Evolutionary conservation across 331 rosid genomes (phyloP).

Genomic region (Acacia pycnantha): DNA sequence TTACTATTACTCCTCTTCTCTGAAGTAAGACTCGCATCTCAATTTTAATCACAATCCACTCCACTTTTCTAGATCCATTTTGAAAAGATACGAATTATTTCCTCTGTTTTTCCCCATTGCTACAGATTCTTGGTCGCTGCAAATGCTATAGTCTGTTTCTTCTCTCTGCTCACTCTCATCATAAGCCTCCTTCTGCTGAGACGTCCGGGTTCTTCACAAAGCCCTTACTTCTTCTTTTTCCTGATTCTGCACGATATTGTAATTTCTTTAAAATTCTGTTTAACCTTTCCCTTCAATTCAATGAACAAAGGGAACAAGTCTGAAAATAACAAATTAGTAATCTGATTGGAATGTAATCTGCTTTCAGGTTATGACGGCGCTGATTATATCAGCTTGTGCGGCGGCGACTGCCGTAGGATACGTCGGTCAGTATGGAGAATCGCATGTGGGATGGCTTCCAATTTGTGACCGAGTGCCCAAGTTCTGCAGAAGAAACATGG

Average conservation of each 20-base stretch:
- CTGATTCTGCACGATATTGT: slow-evolving; percentile 55
- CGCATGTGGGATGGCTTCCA: slow-evolving; percentile 49
- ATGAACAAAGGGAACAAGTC: neutral
- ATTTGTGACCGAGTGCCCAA: slow-evolving; percentile 51
- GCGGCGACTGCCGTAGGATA: slow-evolving; percentile 67
- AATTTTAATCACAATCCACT: slow-evolving; percentile 5
- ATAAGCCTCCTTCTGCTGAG: slow-evolving; percentile 23
- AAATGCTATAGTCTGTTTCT: slow-evolving; percentile 42
- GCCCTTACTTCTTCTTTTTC: slow-evolving; percentile 29
- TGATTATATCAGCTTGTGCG: slow-evolving; percentile 66
- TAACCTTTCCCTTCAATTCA: neutral
- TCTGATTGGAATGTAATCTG: neutral
- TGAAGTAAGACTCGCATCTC: slow-evolving; percentile 39
- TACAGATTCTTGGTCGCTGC: slow-evolving; percentile 65
- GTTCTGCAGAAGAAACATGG: slow-evolving; percentile 51
- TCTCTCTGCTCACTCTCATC: slow-evolving; percentile 44
- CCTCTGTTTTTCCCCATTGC: neutral
- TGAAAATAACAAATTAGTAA: neutral
- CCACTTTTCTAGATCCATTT: neutral
- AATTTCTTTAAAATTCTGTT: slow-evolving; percentile 3
- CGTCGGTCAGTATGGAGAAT: slow-evolving; percentile 59
- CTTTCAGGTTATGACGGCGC: slow-evolving; percentile 49
- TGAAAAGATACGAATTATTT: neutral
- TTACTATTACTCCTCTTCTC: slow-evolving; percentile 55
- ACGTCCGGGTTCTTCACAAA: slow-evolving; percentile 13